Evolutionary conservation across 106 monocot species (phyloP), one percentile per base, ranked within the genome.

Genomic region (Dendrobium chrysotoxum): DNA sequence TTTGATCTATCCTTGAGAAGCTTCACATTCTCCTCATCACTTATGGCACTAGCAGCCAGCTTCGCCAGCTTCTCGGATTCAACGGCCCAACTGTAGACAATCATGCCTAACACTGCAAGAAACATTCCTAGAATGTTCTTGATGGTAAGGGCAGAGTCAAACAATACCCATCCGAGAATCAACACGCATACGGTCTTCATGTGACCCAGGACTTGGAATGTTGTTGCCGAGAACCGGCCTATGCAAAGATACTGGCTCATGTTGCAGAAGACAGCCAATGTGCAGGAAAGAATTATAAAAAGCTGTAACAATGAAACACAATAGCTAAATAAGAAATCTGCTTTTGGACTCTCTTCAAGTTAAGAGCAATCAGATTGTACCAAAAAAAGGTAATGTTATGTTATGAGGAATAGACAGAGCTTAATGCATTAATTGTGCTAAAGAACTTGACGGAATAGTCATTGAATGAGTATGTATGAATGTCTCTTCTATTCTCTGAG

Each of bases 171-270:
- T 4, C 89, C 89, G 40, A 89, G 79, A n/a, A 84, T 81, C 39
- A 89, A 38, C 4, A 89, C 89, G 28, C 75, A 79, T 13, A 89
- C 80, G 0, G 89, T 89, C 67, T 89, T 89, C 89, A 89, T 89
- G 84, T 89, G 89, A 40, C 89, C 89, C 28, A 89, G 73, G 5
- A 89, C 89, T 80, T 89, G 89, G 82, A 89, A 89, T 55, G 89
- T 86, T 15, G 82, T 82, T 11, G 89, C 89, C 5, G 89, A 86
- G 73, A 89, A 89, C 26, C 89, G 86, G 10, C 89, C 89, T 10
- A 89, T 89, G 84, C 89, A 89, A 31, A 89, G 77, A 41, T 84
- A 89, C 54, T 89, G 89, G 77, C 86, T 86, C 78, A 89, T 82
- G 86, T 89, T 89, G 84, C 84, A 84, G 58, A 84, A 82, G n/a